Evolutionary conservation across 805 yeast species (phyloP), one percentile per base, ranked within the genome.

Genomic region (Cyberlindnera petersonii): DNA sequence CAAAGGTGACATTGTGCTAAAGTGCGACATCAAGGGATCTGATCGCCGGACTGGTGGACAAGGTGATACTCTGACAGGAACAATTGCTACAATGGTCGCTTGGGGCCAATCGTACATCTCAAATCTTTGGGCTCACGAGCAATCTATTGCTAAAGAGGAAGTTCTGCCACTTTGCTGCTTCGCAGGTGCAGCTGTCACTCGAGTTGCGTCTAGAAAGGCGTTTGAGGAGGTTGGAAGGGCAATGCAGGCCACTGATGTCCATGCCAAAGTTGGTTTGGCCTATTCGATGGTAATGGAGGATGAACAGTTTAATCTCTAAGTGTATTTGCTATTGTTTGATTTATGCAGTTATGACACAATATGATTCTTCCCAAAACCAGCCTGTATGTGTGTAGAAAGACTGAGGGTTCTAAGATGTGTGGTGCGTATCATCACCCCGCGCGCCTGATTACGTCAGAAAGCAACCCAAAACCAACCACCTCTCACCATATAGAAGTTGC

Each of bases 31-130:
- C 23, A 52, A 58, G 13, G 97, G 98, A 1, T 81, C 93, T 6
- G 61, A 65, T 35, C 82, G 86, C 54, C 70, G 98, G 38, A 94
- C 86, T 7, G 96, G 97, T 10, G 98, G 98, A 0, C 98, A 93
- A 63, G 98, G 98, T 19, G 98, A 93, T 53, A 84, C 96, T 0
- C 60, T 93, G 27, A 76, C 91, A 1, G 98, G 98, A 0, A 67
- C 86, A 18, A 63, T 88, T n/a, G 88, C 89, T 1, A 82, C 95
- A 0, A 68, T 91, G 52, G 54, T 85, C 24, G 85, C 86, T 5
- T 91, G 95, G 95, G 77, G 84, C 6, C 56, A 72, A 18, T 81
- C 82, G 10, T 82, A 85, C 55, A 72, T 75, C 43, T 53, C 69
- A 23, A 59, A 66, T 3, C 52, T 81, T 2, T 86, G 95, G 89